Conservation (phyloP, 441 rosid genomes). For the Adansonia grandidieri region DNA sequence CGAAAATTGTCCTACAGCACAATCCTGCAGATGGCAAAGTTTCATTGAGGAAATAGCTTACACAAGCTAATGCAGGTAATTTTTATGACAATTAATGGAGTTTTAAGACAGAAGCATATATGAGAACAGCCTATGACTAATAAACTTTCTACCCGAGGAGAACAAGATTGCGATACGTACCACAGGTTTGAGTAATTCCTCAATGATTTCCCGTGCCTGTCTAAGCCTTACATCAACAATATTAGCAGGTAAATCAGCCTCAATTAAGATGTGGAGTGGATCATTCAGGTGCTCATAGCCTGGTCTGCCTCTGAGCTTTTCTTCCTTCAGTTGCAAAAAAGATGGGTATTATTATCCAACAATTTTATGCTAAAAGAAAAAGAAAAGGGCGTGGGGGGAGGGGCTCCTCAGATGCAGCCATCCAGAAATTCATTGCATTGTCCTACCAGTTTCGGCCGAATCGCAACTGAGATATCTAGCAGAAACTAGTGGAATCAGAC, state of each 20-base stretch:
- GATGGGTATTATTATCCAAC: conserved; percentile 27
- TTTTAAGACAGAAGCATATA: not conserved
- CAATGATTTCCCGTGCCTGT: conserved; percentile 92
- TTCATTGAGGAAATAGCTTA: not conserved
- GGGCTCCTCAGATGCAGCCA: not conserved
- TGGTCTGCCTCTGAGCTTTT: conserved; percentile 85
- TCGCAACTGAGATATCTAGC: not conserved
- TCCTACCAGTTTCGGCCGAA: not conserved
- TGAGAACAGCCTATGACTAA: not conserved
- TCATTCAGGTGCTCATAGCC: conserved; percentile 95
- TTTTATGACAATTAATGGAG: not conserved
- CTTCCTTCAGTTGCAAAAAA: conserved; percentile 60
- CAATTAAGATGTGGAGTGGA: conserved; percentile 90
- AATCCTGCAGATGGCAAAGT: not conserved
- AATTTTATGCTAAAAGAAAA: not conserved
- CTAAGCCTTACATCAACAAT: conserved; percentile 79
- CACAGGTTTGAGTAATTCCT: conserved; percentile 94
- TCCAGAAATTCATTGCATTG: not conserved
- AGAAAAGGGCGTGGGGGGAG: not conserved
- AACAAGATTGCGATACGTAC: conserved; percentile 39
- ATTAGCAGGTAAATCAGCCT: conserved; percentile 87
- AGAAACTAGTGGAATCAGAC: conserved; percentile 6
- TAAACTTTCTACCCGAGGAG: not conserved
- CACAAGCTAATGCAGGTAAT: not conserved
- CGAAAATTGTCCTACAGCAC: not conserved